phyloP scores from a whole-genome alignment of 495 filamentous ascomycete species.

The Penicillium paxilli region DNA sequence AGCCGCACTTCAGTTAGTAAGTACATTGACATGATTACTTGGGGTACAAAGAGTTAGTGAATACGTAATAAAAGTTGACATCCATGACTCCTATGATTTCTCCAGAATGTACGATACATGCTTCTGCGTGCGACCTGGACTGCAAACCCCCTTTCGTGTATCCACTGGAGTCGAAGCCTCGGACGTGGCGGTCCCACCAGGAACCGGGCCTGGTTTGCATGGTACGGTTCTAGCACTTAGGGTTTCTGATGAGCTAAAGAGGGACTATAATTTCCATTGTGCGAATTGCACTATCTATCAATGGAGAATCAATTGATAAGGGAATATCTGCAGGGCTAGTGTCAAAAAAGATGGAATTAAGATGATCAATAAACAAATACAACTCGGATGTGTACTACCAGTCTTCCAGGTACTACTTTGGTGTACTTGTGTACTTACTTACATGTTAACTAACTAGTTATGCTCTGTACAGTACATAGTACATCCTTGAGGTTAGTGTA shows the following conservation, averaged over 20 bases:
- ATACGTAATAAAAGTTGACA: not conserved
- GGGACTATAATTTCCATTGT: not conserved
- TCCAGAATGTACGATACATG: not conserved
- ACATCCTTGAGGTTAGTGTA: no score
- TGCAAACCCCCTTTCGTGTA: constrained; percentile 4
- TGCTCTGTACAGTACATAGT: not conserved
- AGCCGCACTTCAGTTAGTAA: no score
- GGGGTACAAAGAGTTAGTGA: not conserved
- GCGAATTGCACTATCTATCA: no score
- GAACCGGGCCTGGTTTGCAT: not conserved
- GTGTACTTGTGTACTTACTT: no score
- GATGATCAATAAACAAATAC: no score
- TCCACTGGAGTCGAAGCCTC: constrained; percentile 14
- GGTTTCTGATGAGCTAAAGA: constrained; percentile 2
- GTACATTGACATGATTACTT: no score
- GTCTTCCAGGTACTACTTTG: no score
- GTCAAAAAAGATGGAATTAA: not conserved
- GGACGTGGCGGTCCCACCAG: constrained; percentile 20
- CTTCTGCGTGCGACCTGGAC: not conserved
- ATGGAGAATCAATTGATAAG: no score
- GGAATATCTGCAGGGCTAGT: not conserved
- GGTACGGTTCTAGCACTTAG: constrained; percentile 10
- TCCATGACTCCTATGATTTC: no score
- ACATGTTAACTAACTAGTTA: not conserved
- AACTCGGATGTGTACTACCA: no score